A percentile compares a stretch with the other conserved stretches of the same genome.
Evolutionary conservation across 805 yeast species (phyloP).

Genomic region (Kazachstania africana): DNA sequence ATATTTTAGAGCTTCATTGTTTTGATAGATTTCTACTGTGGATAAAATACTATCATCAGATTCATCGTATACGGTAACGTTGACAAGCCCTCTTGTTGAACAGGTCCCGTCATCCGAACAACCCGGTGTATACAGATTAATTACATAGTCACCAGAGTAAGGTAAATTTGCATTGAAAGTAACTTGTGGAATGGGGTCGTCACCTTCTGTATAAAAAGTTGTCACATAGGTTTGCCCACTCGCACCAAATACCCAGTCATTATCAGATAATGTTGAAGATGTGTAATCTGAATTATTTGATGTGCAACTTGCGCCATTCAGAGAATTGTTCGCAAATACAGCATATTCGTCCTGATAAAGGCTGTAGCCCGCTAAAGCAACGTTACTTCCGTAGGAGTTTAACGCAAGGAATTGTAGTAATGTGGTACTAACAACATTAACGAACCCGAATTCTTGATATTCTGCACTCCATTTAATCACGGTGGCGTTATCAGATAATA

Average conservation of each 20-base stretch:
- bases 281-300: neutral
- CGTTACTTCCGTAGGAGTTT: conserved; percentile 57
- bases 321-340: conserved; percentile 63
- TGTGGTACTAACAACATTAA: conserved; percentile 49
- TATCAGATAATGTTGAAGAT: conserved; percentile 17
- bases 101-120: conserved; percentile 64
- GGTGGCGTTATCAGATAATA: conserved; percentile 27
- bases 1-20: conserved; percentile 68
- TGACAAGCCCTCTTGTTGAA: conserved; percentile 57
- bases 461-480: conserved; percentile 28
- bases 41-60: conserved; percentile 30
- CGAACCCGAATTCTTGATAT: conserved; percentile 79
- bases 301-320: conserved; percentile 57
- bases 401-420: conserved; percentile 52
- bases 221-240: conserved; percentile 21
- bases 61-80: conserved; percentile 48
- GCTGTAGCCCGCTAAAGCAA: conserved; percentile 63
- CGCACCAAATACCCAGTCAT: conserved; percentile 23
- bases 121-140: conserved; percentile 78
- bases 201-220: conserved; percentile 25
- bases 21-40: conserved; percentile 50
- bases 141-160: conserved; percentile 66
- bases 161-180: conserved; percentile 26
- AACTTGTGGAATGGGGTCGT: conserved; percentile 25
- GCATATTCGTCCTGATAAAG: conserved; percentile 43